Conservation (phyloP, 768 basidiomycete species). For the Mycena galopus region DNA sequence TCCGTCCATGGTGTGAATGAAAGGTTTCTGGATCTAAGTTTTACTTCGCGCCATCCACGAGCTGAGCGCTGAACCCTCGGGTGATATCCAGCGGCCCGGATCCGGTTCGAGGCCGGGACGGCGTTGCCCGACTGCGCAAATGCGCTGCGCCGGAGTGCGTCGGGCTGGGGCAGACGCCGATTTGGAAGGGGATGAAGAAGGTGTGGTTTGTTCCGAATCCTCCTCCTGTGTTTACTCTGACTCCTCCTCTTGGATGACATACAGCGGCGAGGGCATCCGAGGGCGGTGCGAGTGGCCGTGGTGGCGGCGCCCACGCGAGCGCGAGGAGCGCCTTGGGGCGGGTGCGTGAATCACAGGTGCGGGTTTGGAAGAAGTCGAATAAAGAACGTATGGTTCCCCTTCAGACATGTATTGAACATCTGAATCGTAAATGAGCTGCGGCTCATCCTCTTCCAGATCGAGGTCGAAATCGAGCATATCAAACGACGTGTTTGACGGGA, state of each 20-base stretch:
- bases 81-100: too few relatives aligned
- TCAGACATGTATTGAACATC: slow-evolving; percentile 13
- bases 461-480: slow-evolving; percentile 30
- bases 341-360: slow-evolving; percentile 32
- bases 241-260: slow-evolving; percentile 37
- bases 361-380: slow-evolving; percentile 23
- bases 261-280: slow-evolving; percentile 32
- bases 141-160: too few relatives aligned
- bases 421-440: slow-evolving; percentile 1
- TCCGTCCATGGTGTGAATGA: slow-evolving; percentile 6
- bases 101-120: too few relatives aligned
- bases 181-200: too few relatives aligned
- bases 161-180: too few relatives aligned
- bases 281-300: slow-evolving; percentile 17
- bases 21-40: neutral
- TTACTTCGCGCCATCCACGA: too few relatives aligned
- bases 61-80: too few relatives aligned
- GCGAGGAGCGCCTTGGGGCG: slow-evolving; percentile 27
- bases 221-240: slow-evolving; percentile 26
- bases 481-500: slow-evolving; percentile 25
- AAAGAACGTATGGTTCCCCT: slow-evolving; percentile 24
- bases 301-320: slow-evolving; percentile 28
- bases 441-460: slow-evolving; percentile 29
- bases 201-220: too few relatives aligned
- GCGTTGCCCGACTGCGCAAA: too few relatives aligned